Evolutionary conservation across 2,329 filamentous ascomycete genomes (phyloP).

Genomic region (Aureobasidium vineae): DNA sequence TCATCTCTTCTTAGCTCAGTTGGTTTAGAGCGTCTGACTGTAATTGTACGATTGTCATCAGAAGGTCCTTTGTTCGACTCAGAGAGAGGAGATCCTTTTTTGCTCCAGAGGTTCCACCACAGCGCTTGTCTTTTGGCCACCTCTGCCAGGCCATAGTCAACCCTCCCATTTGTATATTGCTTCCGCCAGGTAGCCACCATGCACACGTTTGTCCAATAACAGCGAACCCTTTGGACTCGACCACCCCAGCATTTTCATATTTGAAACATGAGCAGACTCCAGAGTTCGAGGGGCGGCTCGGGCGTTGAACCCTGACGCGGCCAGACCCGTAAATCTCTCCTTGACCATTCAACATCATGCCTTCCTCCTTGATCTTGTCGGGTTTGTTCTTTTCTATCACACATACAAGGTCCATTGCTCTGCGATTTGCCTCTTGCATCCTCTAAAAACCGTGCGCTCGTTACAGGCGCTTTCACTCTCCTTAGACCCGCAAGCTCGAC

Average conservation of each 20-base stretch:
- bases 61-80: conserved; percentile 26
- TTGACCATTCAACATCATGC: conserved; percentile 12
- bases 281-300: conserved; percentile 10
- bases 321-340: conserved; percentile 23
- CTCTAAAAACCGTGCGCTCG: background rate
- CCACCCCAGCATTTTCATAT: background rate
- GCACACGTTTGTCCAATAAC: too few relatives aligned
- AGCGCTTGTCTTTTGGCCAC: background rate
- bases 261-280: conserved; percentile 12
- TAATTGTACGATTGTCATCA: conserved; percentile 24
- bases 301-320: conserved; percentile 24
- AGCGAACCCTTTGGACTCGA: too few relatives aligned
- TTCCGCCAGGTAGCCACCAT: too few relatives aligned
- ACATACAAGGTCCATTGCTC: background rate
- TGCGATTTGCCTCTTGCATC: too few relatives aligned
- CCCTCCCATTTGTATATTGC: too few relatives aligned
- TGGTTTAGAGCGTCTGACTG: conserved; percentile 26
- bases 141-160: background rate
- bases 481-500: too few relatives aligned
- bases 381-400: background rate
- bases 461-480: background rate
- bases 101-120: too few relatives aligned
- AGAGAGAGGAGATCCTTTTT: conserved; percentile 23
- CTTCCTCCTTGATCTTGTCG: background rate
- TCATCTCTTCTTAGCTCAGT: conserved; percentile 25